Conservation (phyloP, 345 rosid species). For the Eucalyptus sp. region DNA sequence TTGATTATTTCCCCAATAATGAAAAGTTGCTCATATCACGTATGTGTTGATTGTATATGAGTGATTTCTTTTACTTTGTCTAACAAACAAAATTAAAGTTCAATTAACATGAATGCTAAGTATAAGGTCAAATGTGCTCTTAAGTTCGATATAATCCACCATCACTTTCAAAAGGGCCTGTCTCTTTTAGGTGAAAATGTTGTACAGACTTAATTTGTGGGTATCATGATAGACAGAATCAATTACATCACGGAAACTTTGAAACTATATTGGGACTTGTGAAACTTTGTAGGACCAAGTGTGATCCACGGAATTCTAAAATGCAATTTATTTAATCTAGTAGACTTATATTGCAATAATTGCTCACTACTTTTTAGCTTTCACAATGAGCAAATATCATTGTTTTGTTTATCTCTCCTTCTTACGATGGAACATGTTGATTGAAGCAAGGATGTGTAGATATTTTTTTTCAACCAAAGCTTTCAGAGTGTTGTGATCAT, state of each 20-base stretch:
- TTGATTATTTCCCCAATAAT: background rate
- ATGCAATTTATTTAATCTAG: background rate
- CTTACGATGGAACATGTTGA: background rate
- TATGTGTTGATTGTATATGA: background rate
- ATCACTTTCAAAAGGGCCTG: background rate
- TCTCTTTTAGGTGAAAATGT: background rate
- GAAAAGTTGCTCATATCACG: background rate
- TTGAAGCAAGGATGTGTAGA: background rate
- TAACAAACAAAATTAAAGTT: background rate
- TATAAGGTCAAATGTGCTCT: background rate
- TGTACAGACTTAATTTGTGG: background rate
- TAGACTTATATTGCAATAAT: background rate
- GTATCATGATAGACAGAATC: background rate
- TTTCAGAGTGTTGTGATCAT: background rate
- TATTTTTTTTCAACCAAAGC: background rate
- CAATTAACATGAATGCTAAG: background rate
- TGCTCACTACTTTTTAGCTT: background rate
- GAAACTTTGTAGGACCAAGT: background rate
- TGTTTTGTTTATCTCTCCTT: background rate
- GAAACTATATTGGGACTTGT: background rate
- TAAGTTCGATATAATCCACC: background rate
- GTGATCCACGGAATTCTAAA: background rate
- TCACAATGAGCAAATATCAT: background rate
- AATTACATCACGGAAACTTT: background rate
- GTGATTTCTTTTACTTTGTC: background rate